Conservation (phyloP, 2,329 filamentous ascomycete genomes). For the Aulographum hederae region DNA sequence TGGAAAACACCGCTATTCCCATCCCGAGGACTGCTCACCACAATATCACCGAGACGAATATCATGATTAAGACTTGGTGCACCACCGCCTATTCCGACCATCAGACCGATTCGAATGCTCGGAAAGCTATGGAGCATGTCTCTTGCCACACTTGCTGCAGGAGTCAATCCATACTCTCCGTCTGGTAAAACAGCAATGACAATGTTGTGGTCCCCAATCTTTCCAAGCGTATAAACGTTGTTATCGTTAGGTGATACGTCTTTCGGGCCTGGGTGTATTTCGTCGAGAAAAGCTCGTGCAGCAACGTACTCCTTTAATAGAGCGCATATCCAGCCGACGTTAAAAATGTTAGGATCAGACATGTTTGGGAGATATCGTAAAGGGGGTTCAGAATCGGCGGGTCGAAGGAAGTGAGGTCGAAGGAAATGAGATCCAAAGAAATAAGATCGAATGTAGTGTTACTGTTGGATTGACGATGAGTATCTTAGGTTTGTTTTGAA, state of each 20-base stretch:
- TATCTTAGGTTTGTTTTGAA: too few relatives aligned
- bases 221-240: conserved; percentile 11
- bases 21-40: conserved; percentile 11
- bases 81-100: conserved; percentile 25
- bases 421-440: too few relatives aligned
- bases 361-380: too few relatives aligned
- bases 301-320: conserved; percentile 19
- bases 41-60: conserved; percentile 15
- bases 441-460: too few relatives aligned
- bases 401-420: too few relatives aligned
- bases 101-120: conserved; percentile 15
- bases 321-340: conserved; percentile 28
- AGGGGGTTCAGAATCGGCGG: too few relatives aligned
- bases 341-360: too few relatives aligned
- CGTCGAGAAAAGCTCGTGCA: conserved; percentile 21
- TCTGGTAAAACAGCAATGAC: conserved; percentile 10
- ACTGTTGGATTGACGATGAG: too few relatives aligned
- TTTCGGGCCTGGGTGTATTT: conserved; percentile 13
- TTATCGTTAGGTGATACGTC: conserved; percentile 6
- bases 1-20: conserved; percentile 10
- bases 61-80: conserved; percentile 10
- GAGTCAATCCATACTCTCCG: conserved; percentile 5
- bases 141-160: conserved; percentile 6
- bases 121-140: conserved; percentile 17
- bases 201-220: conserved; percentile 13